Evolutionary conservation across 306 rosid species (phyloP).

Genomic region (Inga oerstediana): DNA sequence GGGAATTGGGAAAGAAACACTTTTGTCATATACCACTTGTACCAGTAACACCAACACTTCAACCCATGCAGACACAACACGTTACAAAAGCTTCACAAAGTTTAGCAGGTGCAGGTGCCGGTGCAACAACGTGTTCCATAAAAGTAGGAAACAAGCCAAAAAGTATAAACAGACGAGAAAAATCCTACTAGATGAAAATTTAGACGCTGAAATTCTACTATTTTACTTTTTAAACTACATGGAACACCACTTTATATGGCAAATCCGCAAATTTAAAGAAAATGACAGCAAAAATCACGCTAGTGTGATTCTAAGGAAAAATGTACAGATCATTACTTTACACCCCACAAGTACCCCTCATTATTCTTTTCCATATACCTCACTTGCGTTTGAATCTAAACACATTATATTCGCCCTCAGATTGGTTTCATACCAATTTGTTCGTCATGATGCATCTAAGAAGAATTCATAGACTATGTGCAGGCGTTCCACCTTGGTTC

Average conservation of each 20-base stretch:
- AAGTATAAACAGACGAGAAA: not conserved
- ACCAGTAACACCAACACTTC: not conserved
- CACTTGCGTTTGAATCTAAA: slow-evolving; percentile 52
- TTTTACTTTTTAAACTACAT: not conserved
- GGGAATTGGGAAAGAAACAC: not conserved
- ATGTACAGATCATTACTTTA: slow-evolving; percentile 51
- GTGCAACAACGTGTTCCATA: not conserved
- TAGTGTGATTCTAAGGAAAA: slow-evolving; percentile 16
- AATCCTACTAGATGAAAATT: not conserved
- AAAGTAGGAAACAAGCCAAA: not conserved
- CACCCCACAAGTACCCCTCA: slow-evolving; percentile 54
- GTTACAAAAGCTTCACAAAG: not conserved
- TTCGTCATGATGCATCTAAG: slow-evolving; percentile 38
- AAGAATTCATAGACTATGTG: not conserved
- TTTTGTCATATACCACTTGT: too few species aligned
- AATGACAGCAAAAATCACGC: not conserved
- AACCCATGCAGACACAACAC: not conserved
- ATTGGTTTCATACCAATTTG: slow-evolving; percentile 31
- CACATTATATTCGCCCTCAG: slow-evolving; percentile 49
- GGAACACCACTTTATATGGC: not conserved
- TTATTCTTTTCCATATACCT: slow-evolving; percentile 36
- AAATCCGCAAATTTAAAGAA: not conserved
- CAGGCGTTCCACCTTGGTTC: slow-evolving; percentile 2
- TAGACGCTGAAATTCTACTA: not conserved
- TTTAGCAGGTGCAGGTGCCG: not conserved